A percentile compares a stretch with the other conserved stretches of the same genome.
phyloP scores from a whole-genome alignment of 306 rosid species.

The Inga leiocalycina region DNA sequence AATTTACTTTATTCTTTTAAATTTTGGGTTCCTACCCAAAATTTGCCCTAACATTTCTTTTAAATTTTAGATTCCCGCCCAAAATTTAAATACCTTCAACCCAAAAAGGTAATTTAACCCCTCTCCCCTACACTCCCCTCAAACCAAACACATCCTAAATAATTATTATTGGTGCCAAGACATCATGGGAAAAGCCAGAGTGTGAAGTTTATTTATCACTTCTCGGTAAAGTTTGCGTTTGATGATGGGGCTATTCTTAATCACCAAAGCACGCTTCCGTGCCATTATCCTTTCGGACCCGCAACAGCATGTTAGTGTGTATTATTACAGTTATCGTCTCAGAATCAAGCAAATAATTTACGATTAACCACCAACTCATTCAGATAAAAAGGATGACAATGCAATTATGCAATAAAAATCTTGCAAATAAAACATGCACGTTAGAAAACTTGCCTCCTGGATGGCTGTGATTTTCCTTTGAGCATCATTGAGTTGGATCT shows the following conservation, averaged over 20 bases:
- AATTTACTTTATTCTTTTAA: too few species aligned
- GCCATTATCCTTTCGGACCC: background rate
- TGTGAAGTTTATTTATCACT: constrained; percentile 22
- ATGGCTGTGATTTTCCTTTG: constrained; percentile 66
- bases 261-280: background rate
- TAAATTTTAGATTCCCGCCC: too few species aligned
- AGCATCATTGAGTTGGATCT: constrained; percentile 68
- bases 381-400: constrained; percentile 27
- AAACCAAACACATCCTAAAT: too few species aligned
- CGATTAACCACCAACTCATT: constrained; percentile 28
- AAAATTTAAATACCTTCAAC: too few species aligned
- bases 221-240: constrained; percentile 2
- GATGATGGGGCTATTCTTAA: constrained; percentile 19
- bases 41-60: too few species aligned
- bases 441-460: constrained; percentile 65
- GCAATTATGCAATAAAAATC: constrained; percentile 24
- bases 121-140: too few species aligned
- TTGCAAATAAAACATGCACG: constrained; percentile 14
- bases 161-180: constrained; percentile 1
- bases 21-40: too few species aligned
- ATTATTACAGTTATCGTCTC: constrained; percentile 5
- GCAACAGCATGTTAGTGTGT: background rate
- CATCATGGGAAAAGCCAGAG: background rate
- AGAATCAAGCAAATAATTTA: constrained; percentile 26
- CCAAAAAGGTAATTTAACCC: too few species aligned